These are phyloP conservation scores for Calonectria multiphialidica DNA, from an alignment of 2,329 filamentous ascomycete species.

Conservation along the genomic window DNA sequence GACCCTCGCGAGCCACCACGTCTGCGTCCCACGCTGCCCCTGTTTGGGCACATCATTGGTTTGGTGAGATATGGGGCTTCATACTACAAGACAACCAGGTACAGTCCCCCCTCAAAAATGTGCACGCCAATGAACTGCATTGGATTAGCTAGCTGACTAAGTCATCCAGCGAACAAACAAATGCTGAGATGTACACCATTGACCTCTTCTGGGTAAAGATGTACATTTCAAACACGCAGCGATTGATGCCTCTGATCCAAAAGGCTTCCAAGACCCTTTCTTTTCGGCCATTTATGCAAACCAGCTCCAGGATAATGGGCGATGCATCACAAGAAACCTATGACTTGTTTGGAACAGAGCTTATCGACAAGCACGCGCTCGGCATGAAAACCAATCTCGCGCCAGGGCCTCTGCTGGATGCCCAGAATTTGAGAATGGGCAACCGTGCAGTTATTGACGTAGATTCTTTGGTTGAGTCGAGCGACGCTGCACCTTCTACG, in stretches of 20 bases:
- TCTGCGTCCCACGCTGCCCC: constrained; percentile 26
- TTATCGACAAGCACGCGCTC: constrained; percentile 27
- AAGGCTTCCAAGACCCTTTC: constrained; percentile 39
- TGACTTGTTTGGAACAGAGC: constrained; percentile 29
- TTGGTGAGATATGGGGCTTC: constrained; percentile 28
- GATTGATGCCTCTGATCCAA: constrained; percentile 42
- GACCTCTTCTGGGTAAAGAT: constrained; percentile 44
- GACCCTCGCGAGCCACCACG: constrained; percentile 35
- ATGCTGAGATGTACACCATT: constrained; percentile 44
- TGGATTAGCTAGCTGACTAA: background rate
- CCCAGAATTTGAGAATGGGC: constrained; percentile 33
- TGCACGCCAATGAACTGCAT: background rate
- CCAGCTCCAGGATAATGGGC: constrained; percentile 27
- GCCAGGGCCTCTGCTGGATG: constrained; percentile 25
- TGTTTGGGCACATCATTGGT: constrained; percentile 35
- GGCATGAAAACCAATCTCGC: constrained; percentile 24
- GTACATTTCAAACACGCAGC: constrained; percentile 42
- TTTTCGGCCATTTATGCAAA: constrained; percentile 45
- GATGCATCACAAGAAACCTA: constrained; percentile 15
- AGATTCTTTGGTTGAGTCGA: background rate
- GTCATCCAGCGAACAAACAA: constrained; percentile 22
- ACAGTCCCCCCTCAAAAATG: background rate
- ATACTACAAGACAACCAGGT: constrained; percentile 35
- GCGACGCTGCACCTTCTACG: background rate
- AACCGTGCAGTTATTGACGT: constrained; percentile 26